Evolutionary conservation across 2,329 filamentous ascomycete species (phyloP), one percentile per base, ranked within the genome.

Genomic region (Ramichloridium luteum): DNA sequence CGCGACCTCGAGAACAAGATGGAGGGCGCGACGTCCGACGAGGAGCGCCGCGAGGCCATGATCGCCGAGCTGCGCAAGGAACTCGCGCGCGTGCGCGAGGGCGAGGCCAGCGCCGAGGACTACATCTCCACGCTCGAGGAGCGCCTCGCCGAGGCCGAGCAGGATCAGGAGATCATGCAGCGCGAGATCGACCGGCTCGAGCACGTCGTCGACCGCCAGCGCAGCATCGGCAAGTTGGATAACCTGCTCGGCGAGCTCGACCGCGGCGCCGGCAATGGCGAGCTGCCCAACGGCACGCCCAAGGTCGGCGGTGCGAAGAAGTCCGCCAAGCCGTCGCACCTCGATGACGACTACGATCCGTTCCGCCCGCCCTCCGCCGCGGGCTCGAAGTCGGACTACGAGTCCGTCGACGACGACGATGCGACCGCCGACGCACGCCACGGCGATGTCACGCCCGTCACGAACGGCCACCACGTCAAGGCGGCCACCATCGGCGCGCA

Each of bases 71-170:
- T 98, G 32, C 81, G 86, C 30, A 94, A 93, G 52, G 90, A 98
- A 60, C 78, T 98, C 38, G 68, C 79, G 14, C 78, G 88, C 25
- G 73, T 86, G 11, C 76, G 86, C 29, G 90, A 94, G 49, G 94
- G 85, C 46, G 90, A 98, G 60, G 72, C 78, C 3, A 79, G 80
- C 23, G 85, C 78, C 45, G 90, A 98, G 55, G 90, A 96, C 44
- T 98, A 98, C 56, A 96, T 98, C 32, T 93, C 88, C 1, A 96
- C 86, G 0, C 65, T 98, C 8, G 90, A 98, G 54, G 90, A 96
- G 60, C 80, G 88, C 13, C 70, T 98, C 6, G 90, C 90, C 1
- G 90, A 98, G 58, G 80, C 88, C 2, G 90, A 98, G 49, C 88
- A 96, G 56, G 90, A 98, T 53, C 76, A 83, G 42, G 90, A 96